Conservation (phyloP, 73 alveolate species). For the Stentor coeruleus region DNA sequence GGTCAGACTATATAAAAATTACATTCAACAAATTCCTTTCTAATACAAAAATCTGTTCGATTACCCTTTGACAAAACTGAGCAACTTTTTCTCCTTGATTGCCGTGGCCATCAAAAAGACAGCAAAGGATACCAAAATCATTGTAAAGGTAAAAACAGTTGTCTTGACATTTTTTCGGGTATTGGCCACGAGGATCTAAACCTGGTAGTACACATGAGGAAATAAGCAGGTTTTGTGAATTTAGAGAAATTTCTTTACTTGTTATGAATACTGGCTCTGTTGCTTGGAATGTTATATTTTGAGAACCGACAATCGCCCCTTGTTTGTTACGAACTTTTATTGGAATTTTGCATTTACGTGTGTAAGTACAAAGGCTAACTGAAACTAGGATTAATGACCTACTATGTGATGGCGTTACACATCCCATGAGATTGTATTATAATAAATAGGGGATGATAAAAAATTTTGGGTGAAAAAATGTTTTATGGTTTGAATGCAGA, state of each 20-base stretch:
- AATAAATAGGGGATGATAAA: no score
- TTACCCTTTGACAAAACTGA: background rate
- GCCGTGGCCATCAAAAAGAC: slow-evolving; percentile 32
- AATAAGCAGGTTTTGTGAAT: background rate
- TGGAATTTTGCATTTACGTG: background rate
- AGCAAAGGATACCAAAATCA: background rate
- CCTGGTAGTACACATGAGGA: slow-evolving; percentile 25
- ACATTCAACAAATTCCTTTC: background rate
- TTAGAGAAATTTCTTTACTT: background rate
- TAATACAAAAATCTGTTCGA: background rate
- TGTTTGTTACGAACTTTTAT: background rate
- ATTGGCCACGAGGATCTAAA: slow-evolving; percentile 16
- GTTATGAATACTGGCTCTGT: slow-evolving; percentile 1
- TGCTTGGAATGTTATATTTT: background rate
- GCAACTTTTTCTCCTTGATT: slow-evolving; percentile 15
- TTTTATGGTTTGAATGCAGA: no score
- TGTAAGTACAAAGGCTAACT: background rate
- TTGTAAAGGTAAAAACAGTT: background rate
- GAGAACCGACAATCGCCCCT: background rate
- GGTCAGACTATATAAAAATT: background rate
- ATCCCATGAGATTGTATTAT: no score
- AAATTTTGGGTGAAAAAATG: no score
- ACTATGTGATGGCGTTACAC: background rate
- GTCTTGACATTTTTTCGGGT: slow-evolving; percentile 18
- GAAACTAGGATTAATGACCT: background rate